Base-by-base conservation (phyloP, 179 eudicot genomes). In the Beta macrorhiza region DNA sequence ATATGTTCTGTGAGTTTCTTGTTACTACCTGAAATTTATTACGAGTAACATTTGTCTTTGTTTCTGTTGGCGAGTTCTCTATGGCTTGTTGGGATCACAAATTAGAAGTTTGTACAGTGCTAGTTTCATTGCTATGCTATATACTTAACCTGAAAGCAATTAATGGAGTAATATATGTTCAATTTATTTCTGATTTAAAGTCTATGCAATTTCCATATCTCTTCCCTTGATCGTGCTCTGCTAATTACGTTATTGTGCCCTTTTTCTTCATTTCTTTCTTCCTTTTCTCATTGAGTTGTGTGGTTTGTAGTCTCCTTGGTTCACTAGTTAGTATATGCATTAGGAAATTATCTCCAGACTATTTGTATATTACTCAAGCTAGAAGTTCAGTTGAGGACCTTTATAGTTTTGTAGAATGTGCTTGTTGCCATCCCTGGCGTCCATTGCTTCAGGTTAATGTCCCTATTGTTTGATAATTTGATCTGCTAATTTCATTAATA, bases 391-490 rank as follows among this genome's bases (percentile, higher is more conserved):
- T 49, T 9, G 53, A 49, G 51, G 53, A 49, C 53, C 53, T 49
- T 49, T 49, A 49, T 9, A 49, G 53, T 49, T 49, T 9, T 49
- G 53, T 49, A 49, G 11, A 49, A 49, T 49, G 53, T 49, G 53
- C 53, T 9, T 49, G 53, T 49, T 49, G 53, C 53, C 53, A 9
- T 49, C 53, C 8, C 10, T 49, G 53, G 53, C 10, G 4, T 49
- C 10, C 53, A 0, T 49, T 49, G 53, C 42, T 37, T 37, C 3
- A 37, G 42, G 99, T 94, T 86, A 17, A 82, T 78, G 5, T 37
- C 63, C n/a, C 49, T 20, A 70, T 49, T 74, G 63, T 7, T 55
- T 29, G 56, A 52, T n/a, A 25, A 2, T 56, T 64, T 19, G 19
- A 62, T 64, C 70, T 51, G 55, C 51, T 80, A 7, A 63, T 77